Evolutionary conservation across 176 grass and related monocot genomes (phyloP).

Genomic region (Phoenix roebelenii): DNA sequence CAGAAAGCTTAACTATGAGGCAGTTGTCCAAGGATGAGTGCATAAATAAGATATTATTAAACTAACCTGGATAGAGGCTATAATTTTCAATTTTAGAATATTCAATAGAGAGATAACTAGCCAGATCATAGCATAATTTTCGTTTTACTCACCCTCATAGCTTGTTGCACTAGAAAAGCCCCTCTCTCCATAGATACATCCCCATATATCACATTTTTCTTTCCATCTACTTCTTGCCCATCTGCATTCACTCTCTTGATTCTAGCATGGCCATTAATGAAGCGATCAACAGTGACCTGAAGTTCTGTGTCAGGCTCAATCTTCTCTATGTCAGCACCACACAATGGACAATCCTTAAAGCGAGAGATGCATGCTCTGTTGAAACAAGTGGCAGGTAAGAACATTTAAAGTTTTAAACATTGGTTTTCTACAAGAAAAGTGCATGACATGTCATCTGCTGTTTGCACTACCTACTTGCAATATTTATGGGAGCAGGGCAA

Average conservation of each 20-base stretch:
- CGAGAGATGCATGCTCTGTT: conserved; percentile 71
- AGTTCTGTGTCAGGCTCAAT: conserved; percentile 73
- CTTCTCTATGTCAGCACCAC: conserved; percentile 83
- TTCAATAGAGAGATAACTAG: not conserved
- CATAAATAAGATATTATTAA: too few relatives aligned
- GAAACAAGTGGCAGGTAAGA: conserved; percentile 16
- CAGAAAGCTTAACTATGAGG: not conserved
- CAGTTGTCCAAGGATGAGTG: too few relatives aligned
- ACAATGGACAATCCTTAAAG: conserved; percentile 84
- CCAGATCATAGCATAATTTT: not conserved
- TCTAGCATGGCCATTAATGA: conserved; percentile 90
- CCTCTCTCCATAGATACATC: conserved; percentile 98
- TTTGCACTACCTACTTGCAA: conserved; percentile 54
- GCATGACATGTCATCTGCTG: not conserved
- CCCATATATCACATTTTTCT: conserved; percentile 83
- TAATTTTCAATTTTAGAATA: not conserved
- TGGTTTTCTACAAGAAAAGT: not conserved
- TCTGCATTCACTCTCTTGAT: conserved; percentile 56
- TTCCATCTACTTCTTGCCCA: conserved; percentile 25
- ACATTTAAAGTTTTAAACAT: not conserved
- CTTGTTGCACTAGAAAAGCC: conserved; percentile 90
- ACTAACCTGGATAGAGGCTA: not conserved
- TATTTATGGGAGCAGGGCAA: conserved; percentile 78
- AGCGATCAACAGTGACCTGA: conserved; percentile 65
- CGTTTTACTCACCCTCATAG: conserved; percentile 72